Conservation (phyloP, 2,329 filamentous ascomycete species). For the Aspergillus jensenii region DNA sequence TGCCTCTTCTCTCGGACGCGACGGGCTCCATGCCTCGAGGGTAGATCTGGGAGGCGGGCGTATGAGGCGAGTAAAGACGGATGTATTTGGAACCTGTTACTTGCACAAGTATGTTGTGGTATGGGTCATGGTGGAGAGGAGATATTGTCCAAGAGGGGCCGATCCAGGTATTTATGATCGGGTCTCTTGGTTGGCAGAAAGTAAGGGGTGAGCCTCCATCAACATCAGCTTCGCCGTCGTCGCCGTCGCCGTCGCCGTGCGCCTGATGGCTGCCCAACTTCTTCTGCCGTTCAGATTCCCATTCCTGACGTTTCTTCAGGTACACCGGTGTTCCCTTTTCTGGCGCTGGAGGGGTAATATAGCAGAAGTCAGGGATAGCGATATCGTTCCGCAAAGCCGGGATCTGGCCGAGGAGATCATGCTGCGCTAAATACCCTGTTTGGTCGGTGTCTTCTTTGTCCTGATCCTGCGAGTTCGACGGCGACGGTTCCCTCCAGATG, state of each 20-base stretch:
- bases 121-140: conserved; percentile 88
- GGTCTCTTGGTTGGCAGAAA: conserved; percentile 43
- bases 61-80: conserved; percentile 74
- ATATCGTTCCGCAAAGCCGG: conserved; percentile 75
- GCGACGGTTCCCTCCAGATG: conserved; percentile 44
- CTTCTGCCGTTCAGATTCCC: conserved; percentile 14
- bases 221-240: not conserved
- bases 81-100: conserved; percentile 90
- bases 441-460: conserved; percentile 20
- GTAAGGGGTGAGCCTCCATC: not conserved
- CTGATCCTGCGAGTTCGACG: not conserved
- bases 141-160: conserved; percentile 86
- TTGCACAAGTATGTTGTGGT: conserved; percentile 89
- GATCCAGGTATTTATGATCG: conserved; percentile 87
- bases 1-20: conserved; percentile 6
- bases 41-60: conserved; percentile 48
- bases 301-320: conserved; percentile 34
- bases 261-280: not conserved
- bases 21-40: conserved; percentile 41
- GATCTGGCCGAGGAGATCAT: conserved; percentile 82
- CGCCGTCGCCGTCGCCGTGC: not conserved
- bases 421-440: conserved; percentile 85
- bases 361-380: conserved; percentile 79
- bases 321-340: conserved; percentile 52
- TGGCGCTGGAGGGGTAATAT: conserved; percentile 61